Evolutionary conservation across 352 stramenopile genomes (phyloP).

Genomic region (Phytopythium cucurbitacearum): DNA sequence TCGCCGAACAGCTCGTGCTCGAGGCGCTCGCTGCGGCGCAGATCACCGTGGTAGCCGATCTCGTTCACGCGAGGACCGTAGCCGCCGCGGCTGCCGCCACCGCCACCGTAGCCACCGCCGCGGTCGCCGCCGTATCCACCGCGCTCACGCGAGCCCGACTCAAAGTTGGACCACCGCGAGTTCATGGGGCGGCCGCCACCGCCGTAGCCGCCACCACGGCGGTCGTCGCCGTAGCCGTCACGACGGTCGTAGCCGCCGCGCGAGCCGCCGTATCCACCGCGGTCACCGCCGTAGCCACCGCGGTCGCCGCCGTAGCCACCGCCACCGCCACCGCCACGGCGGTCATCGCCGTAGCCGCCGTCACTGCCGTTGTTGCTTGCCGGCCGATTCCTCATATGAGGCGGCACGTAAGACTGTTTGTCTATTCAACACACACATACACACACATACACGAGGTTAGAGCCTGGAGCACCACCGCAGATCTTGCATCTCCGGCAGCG

Average conservation of each 20-base stretch:
- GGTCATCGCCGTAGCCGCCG: conserved; percentile 19
- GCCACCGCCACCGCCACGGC: conserved; percentile 24
- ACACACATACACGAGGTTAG: background rate
- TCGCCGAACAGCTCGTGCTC: conserved; percentile 93
- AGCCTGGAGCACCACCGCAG: too few species aligned
- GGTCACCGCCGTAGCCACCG: conserved; percentile 19
- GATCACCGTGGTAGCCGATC: conserved; percentile 96
- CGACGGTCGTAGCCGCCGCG: conserved; percentile 16
- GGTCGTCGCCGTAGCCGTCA: conserved; percentile 29
- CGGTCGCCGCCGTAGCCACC: conserved; percentile 19
- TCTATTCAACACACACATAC: conserved; percentile 20
- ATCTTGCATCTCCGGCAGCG: too few species aligned
- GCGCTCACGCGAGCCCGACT: conserved; percentile 34
- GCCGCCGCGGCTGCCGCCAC: conserved; percentile 17
- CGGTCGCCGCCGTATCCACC: conserved; percentile 25
- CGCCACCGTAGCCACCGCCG: conserved; percentile 15
- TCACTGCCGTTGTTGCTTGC: conserved; percentile 8
- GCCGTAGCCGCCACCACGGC: conserved; percentile 24
- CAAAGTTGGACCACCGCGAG: conserved; percentile 51
- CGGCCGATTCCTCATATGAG: conserved; percentile 50
- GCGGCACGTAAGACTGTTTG: conserved; percentile 74
- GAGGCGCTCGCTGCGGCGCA: conserved; percentile 88
- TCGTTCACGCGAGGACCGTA: conserved; percentile 86
- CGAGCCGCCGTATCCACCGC: conserved; percentile 17
- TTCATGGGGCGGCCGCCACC: conserved; percentile 28